Evolutionary conservation across 148 eudicot genomes (phyloP).

Genomic region (Mesembryanthemum crystallinum): DNA sequence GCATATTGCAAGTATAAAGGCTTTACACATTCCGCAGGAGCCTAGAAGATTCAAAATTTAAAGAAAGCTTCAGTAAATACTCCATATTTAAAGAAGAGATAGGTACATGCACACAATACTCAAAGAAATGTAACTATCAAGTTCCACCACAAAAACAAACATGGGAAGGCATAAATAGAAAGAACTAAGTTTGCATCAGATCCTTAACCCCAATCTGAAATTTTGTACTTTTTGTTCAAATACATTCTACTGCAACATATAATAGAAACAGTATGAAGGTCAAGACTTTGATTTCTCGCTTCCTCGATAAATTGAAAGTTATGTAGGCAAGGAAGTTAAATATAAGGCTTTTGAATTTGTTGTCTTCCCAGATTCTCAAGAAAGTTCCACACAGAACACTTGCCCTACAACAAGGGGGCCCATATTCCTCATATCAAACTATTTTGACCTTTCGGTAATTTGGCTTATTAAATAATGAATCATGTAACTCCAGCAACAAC

Average conservation of each 20-base stretch:
- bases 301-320: too few species aligned
- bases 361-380: neutral
- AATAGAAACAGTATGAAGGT: neutral
- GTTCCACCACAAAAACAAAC: neutral
- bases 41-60: conserved; percentile 38
- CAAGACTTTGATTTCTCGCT: too few species aligned
- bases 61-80: neutral
- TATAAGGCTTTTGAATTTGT: neutral
- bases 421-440: too few species aligned
- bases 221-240: neutral
- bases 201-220: too few species aligned
- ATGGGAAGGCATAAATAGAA: neutral
- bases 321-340: neutral
- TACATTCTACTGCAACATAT: too few species aligned
- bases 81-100: too few species aligned
- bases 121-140: neutral
- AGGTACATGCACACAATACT: neutral
- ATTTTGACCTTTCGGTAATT: too few species aligned
- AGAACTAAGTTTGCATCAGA: neutral
- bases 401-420: neutral
- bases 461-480: too few species aligned
- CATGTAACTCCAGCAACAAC: too few species aligned
- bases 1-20: conserved; percentile 86
- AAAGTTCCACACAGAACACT: neutral
- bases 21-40: conserved; percentile 87